Conservation (phyloP, 345 rosid species). For the Syzygium jambos region DNA sequence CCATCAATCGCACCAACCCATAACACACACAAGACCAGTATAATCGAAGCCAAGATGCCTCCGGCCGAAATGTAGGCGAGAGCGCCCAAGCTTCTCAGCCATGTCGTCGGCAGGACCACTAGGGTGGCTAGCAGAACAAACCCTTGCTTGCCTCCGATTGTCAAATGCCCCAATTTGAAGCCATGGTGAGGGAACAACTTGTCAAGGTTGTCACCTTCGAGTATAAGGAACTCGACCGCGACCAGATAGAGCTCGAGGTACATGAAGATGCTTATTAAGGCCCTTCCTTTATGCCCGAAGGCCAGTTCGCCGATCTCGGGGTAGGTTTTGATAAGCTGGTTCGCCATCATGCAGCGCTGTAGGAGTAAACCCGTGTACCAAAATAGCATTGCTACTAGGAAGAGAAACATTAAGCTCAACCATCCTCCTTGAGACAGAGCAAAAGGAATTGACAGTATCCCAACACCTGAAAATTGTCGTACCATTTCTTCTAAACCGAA, state of each 20-base stretch:
- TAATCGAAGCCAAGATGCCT: constrained; percentile 47
- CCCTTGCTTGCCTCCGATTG: constrained; percentile 39
- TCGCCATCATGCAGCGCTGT: constrained; percentile 39
- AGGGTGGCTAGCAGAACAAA: constrained; percentile 45
- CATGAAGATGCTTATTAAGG: constrained; percentile 41
- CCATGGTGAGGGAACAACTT: constrained; percentile 39
- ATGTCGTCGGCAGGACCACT: constrained; percentile 52
- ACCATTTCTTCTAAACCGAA: background rate
- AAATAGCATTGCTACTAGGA: constrained; percentile 38
- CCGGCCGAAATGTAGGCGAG: constrained; percentile 60
- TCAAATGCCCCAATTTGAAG: constrained; percentile 21
- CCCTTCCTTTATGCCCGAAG: constrained; percentile 55
- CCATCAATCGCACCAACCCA: constrained; percentile 52
- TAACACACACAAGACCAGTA: constrained; percentile 37
- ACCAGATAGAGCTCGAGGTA: constrained; percentile 48
- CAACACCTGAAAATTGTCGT: constrained; percentile 30
- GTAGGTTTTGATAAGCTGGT: constrained; percentile 33
- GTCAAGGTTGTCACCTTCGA: constrained; percentile 62
- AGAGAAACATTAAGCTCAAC: constrained; percentile 39
- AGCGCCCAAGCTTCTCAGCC: constrained; percentile 51
- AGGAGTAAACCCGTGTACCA: constrained; percentile 62
- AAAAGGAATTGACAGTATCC: constrained; percentile 53
- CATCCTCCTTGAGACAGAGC: constrained; percentile 68
- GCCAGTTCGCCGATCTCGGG: constrained; percentile 54
- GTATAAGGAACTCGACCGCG: constrained; percentile 58